These are phyloP conservation scores for Rhytidhysteron rufulum DNA, from an alignment of 2,329 filamentous ascomycete species.

Conservation along the genomic window DNA sequence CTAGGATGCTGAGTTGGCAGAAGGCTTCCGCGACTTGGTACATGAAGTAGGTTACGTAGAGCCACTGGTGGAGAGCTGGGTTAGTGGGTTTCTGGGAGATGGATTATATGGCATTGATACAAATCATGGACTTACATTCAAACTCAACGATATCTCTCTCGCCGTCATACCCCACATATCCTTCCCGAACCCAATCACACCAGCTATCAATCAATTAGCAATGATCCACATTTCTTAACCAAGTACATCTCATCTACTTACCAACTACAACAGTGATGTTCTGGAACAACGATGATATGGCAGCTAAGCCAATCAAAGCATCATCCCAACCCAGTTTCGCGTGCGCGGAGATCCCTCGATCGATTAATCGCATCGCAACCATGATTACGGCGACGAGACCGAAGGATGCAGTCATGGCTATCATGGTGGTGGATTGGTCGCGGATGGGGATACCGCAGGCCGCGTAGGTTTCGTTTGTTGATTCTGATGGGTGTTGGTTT, in stretches of 20 bases:
- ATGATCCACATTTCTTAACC: constrained; percentile 10
- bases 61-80: constrained; percentile 28
- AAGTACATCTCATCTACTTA: constrained; percentile 3
- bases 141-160: constrained; percentile 20
- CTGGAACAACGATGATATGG: constrained; percentile 18
- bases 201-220: constrained; percentile 25
- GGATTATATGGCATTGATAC: too few relatives aligned
- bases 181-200: constrained; percentile 21
- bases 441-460: constrained; percentile 23
- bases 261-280: not conserved
- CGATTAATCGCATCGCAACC: constrained; percentile 21
- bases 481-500: too few relatives aligned
- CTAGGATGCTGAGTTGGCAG: constrained; percentile 27
- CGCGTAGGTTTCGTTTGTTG: constrained; percentile 18
- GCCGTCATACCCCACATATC: constrained; percentile 28
- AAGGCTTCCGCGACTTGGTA: constrained; percentile 24
- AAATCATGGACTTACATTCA: too few relatives aligned
- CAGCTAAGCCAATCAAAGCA: constrained; percentile 23
- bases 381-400: constrained; percentile 21
- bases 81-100: too few relatives aligned
- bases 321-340: constrained; percentile 32
- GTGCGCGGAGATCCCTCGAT: constrained; percentile 19
- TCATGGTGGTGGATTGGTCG: constrained; percentile 15
- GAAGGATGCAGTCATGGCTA: constrained; percentile 18
- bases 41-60: constrained; percentile 28